Evolutionary conservation across 1,284 basidiomycete genomes (phyloP).

Genomic region (Ganoderma meredithae): DNA sequence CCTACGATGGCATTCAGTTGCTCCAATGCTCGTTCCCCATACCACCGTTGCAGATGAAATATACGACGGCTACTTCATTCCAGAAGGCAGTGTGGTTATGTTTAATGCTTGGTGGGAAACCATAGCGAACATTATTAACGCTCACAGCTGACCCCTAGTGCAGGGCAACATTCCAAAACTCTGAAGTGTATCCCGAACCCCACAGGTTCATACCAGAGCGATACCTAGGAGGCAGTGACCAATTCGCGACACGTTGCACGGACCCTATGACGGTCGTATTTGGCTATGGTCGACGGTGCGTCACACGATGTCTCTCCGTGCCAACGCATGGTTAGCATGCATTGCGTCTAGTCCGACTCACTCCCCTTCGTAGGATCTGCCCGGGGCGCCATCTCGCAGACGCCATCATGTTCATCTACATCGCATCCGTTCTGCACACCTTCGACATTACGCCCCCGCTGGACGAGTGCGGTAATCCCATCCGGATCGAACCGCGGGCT

Average conservation of each 20-base stretch:
- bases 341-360: not conserved
- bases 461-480: slow-evolving; percentile 5
- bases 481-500: not conserved
- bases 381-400: slow-evolving; percentile 13
- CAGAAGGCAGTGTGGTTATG: not conserved
- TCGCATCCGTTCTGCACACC: slow-evolving; percentile 9
- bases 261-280: slow-evolving; percentile 38
- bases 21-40: slow-evolving; percentile 27
- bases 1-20: slow-evolving; percentile 30
- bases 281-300: slow-evolving; percentile 43
- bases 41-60: not conserved
- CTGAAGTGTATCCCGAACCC: slow-evolving; percentile 26
- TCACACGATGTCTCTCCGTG: not conserved
- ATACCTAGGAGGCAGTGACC: slow-evolving; percentile 23
- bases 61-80: not conserved
- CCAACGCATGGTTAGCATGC: not conserved
- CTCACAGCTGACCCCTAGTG: slow-evolving; percentile 19
- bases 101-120: not conserved
- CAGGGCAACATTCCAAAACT: slow-evolving; percentile 34
- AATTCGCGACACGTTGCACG: not conserved
- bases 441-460: slow-evolving; percentile 10
- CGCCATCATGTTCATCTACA: slow-evolving; percentile 4
- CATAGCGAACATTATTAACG: not conserved
- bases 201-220: slow-evolving; percentile 35
- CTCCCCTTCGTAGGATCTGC: slow-evolving; percentile 1